Base-by-base conservation (phyloP, 768 basidiomycete species). In the Agrocybe praecox region DNA sequence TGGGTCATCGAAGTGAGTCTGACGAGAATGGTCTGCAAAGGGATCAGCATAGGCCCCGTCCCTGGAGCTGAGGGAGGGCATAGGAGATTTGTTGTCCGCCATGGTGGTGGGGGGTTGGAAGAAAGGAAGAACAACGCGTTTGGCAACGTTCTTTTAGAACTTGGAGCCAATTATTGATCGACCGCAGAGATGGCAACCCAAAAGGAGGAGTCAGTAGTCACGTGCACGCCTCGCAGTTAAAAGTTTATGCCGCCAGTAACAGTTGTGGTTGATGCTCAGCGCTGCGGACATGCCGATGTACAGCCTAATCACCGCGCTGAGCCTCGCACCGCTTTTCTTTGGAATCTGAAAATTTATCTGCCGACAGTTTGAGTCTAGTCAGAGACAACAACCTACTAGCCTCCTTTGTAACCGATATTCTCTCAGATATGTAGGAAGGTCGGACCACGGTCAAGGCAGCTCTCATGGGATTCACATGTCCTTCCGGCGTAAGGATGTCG, bases 21-120 rank as follows among this genome's bases (percentile, higher is more conserved):
- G 53, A 6, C 24, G 82, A 52, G 79, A 80, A 19, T 84, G 78
- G 74, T 92, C 90, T 48, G 85, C 78, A 68, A 92, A 93, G 6
- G 92, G 92, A 69, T 93, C 89, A 26, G 73, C 76, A 51, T 79
- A 78, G 17, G 66, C 71, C 56, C 70, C 71, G 46, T 68, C 71
- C 52, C 72, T 67, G 33, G 75, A 68, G 55, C 69, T 68, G 42
- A 57, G 66, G 32, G 72, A 74, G 33, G 72, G 76, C 19, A 71
- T 67, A 58, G 74, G 75, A 43, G 75, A 70, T 46, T 71, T 72
- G 53, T 70, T 69, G 66, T 76, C 75, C 58, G 76, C 73, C 74
- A 74, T 80, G 62, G 56, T 57, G 55, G 61, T 45, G 55, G 69
- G n/a, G 53, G 55, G 49, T 45, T 46, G 56, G 55, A 36, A 53